Evolutionary conservation across 495 filamentous ascomycete genomes (phyloP), one percentile per base, ranked within the genome.

Genomic region (Penicillium maclennaniae): DNA sequence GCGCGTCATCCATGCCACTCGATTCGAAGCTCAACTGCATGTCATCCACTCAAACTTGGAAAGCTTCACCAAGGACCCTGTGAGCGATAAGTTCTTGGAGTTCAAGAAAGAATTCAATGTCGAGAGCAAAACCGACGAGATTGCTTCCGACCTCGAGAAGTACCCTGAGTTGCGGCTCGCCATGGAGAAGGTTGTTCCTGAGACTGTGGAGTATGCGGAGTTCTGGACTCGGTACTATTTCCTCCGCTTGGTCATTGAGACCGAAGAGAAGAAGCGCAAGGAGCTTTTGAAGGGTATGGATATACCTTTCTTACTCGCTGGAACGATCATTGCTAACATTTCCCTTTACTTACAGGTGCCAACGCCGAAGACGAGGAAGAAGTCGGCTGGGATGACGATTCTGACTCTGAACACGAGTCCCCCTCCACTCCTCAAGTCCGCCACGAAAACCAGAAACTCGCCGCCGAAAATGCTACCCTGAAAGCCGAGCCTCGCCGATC

Each of bases 221-320:
- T 99, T 97, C 68, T 99, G 95, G 95, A 86, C 80, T 58, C 80
- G 93, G 36, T 99, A 99, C 67, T 97, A 97, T 60, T 99, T 97
- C 76, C 74, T 97, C 54, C 77, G 95, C 59, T 86, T 95, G 56
- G 90, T 95, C 20, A 86, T 99, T 55, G 93, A 97, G 73, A 91
- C 86, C n/a, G 91, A 96, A 51, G 93, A 99, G 78, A 84, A 87
- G 61, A 83, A 91, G 72, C 78, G 93, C 67, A 84, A 87, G 63
- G 93, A 97, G 66, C 73, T 99, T 55, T 73, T 99, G 42, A 96
- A 95, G 71, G 93, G 93, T 96, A 77, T 58, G 75, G 61, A 20
- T 37, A 44, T 38, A 25, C 42, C 16, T 21, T 27, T 10, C 34
- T 40, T 43, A 47, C 38, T 1, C 9, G 16, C 20, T 14, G 16